Base-by-base conservation (phyloP, 305 asterid species). In the Solanum hybrid region DNA sequence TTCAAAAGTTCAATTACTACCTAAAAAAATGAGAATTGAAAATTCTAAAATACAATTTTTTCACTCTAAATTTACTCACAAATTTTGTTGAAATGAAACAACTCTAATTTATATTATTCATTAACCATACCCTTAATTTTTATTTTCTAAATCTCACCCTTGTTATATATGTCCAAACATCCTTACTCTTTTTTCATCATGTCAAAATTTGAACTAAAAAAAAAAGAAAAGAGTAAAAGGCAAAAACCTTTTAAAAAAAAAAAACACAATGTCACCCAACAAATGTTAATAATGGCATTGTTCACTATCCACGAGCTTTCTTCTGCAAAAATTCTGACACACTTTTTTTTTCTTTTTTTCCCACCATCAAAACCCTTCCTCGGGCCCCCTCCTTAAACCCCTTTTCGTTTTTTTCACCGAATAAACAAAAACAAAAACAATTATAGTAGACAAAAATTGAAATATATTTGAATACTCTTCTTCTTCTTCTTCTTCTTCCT, bases 291-390 rank as follows among this genome's bases (percentile, higher is more conserved):
- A 85, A 85, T 85, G 75, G 28, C 51, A 6, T 31, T 35, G 29
- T 34, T 33, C 88, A 57, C 88, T 85, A 5, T 61, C 88, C 88
- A 85, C 88, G 77, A 85, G 42, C 88, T 85, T 85, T 85, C 51
- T 85, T 85, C 88, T 57, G 46, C 51, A 37, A n/a, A 85, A 31
- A 20, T 9, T 57, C 88, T 85, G 88, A 85, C 88, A 85, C 75
- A 1, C 9, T 6, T 33, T 33, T 5, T 35, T 18, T 24, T 22
- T 31, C 11, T 5, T 22, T 22, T 18, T 24, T 33, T 16, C 61
- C 20, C 67, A 40, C 67, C 69, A 16, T 29, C 3, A 42, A 82
- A 42, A 28, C 87, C 40, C 40, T 51, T 20, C 73, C 73, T 83
- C 28, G 73, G 87, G 40, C 87, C 88, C 88, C 76, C 1, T 36